Base-by-base conservation (phyloP, 192 early-diverging fungal genomes). In the Geranomyces variabilis region DNA sequence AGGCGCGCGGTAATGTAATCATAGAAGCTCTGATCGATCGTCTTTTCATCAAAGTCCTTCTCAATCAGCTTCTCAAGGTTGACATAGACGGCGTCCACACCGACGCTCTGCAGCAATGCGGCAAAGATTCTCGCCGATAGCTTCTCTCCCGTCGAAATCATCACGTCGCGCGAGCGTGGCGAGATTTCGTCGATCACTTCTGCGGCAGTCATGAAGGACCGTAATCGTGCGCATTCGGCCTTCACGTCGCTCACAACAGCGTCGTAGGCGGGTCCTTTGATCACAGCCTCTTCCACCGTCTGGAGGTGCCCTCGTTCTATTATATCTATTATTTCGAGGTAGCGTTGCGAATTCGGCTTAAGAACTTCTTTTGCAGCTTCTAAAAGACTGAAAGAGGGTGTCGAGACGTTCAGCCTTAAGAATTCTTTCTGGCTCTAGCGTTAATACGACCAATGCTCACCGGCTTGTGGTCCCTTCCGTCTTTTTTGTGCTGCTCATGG, bases 171-270 rank as follows among this genome's bases (percentile, higher is more conserved):
- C 34, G 96, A 98, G 73, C 93, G 90, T 67, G 97, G 95, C 26
- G 96, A 96, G 10, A 99, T 93, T 75, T 99, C 97, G 63, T 93
- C 92, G 75, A 99, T 96, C 74, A 92, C 94, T 77, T 93, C 91
- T 26, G 95, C 94, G 3, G 97, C 97, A 1, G 93, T 86, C 78
- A 99, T 83, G 74, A 99, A 98, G 14, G 86, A 86, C 46, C 87
- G 81, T 34, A 99, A 86, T 26, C 85, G 90, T 43, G 80, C 75
- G 70, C 93, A 97, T 67, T 93, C 94, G 17, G 88, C 86, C 12
- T 82, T 84, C 58, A 99, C 82, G 36, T 93, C 90, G 3, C 77
- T 47, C 22, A 84, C 77, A 15, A 90, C 81, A 14, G 78, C 69
- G 33, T 44, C 73, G 8, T 71, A 57, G 8, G 41, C 43, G 0